Base-by-base conservation (phyloP, 345 rosid genomes). In the Physaria fendleri region DNA sequence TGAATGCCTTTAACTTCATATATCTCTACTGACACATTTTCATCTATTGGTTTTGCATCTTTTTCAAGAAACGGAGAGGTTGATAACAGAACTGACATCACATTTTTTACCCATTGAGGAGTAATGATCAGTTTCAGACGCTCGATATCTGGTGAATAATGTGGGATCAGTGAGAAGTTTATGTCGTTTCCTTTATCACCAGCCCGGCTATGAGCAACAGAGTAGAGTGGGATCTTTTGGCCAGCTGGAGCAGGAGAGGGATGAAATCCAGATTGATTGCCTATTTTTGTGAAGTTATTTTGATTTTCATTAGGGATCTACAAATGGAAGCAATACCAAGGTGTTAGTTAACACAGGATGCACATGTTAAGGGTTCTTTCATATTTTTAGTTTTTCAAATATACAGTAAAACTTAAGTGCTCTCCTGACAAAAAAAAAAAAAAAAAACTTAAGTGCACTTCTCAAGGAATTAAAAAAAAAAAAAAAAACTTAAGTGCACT, bases 131-230 rank as follows among this genome's bases (percentile, higher is more conserved):
- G 11, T 79, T 85, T 84, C 69, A 88, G 69, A 59, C 81, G 81
- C 57, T 78, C 71, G 1, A 82, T 61, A 57, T 92, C 95, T 1
- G 61, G 71, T 12, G 79, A 76, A 51, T 70, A 73, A 68, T 84
- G 79, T 11, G 96, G 98, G 68, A 92, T 88, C 59, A 91, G 30
- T 17, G 98, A 84, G 71, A 88, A 80, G 70, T 91, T 88, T 77
- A 81, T 48, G 79, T 81, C 87, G 54, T 85, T 81, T 74, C 95
- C 96, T 76, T 91, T 88, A 66, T 91, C 95, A 18, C 98, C 95
- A 12, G 80, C 85, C 52, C 98, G 71, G 57, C 92, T 62, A 56
- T 91, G 96, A 30, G 91, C 93, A 21, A 85, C 76, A 24, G 60
- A 46, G 74, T 84, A 88, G 17, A 91, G 88, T 5, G 79, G 76